Conservation (phyloP, 106 monocot species). For the Xerophyta viscosa region DNA sequence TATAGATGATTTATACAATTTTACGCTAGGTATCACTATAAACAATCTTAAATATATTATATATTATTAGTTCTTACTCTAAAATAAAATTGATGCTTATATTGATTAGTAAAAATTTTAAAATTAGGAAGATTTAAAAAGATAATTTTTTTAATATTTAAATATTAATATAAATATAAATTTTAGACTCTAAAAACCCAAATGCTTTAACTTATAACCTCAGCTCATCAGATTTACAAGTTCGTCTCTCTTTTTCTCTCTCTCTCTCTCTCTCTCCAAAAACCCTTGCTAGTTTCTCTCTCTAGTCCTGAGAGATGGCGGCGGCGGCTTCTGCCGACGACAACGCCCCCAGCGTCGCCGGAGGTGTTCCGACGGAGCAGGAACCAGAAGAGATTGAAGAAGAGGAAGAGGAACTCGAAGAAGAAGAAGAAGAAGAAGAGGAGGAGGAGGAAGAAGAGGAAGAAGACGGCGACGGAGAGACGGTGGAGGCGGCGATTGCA, state of each 20-base stretch:
- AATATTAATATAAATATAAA: too few relatives aligned
- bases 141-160: too few relatives aligned
- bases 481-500: not conserved
- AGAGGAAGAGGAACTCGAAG: not conserved
- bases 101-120: too few relatives aligned
- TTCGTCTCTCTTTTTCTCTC: constrained; percentile 3
- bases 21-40: too few relatives aligned
- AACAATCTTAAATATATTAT: too few relatives aligned
- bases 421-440: not conserved
- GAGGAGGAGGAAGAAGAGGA: not conserved
- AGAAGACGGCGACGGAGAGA: not conserved
- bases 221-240: too few relatives aligned
- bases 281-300: not conserved
- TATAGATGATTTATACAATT: too few relatives aligned
- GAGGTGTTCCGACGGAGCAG: not conserved
- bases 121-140: too few relatives aligned
- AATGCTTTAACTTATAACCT: too few relatives aligned
- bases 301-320: not conserved
- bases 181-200: too few relatives aligned
- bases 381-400: not conserved
- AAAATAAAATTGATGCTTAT: too few relatives aligned
- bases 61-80: too few relatives aligned
- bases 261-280: not conserved
- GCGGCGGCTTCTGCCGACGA: not conserved
- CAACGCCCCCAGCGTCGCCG: not conserved